These are phyloP conservation scores for Pythium apleroticum DNA, from an alignment of 352 stramenopile genomes.

Conservation along the genomic window DNA sequence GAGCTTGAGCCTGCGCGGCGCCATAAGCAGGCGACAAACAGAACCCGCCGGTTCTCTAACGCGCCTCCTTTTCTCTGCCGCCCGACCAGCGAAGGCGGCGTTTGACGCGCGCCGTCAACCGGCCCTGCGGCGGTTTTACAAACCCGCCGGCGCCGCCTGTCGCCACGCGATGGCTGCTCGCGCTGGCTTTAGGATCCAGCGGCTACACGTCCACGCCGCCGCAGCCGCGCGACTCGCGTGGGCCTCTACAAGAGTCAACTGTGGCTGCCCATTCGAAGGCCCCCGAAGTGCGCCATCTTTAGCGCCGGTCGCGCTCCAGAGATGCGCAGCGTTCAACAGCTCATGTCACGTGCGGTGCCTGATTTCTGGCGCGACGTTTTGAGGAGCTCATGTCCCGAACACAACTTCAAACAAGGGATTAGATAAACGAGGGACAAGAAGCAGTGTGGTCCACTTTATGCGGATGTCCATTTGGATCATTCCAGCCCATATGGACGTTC, in stretches of 20 bases:
- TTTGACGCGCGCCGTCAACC: conserved; percentile 1
- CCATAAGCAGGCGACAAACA: background rate
- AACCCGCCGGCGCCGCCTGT: background rate
- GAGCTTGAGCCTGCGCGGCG: background rate
- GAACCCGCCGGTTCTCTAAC: conserved; percentile 1
- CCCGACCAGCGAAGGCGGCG: background rate
- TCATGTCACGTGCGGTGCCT: background rate
- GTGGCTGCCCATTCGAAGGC: background rate
- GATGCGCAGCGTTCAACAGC: background rate
- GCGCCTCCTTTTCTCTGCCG: conserved; percentile 2
- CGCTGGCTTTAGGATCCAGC: background rate
- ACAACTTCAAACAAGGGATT: background rate
- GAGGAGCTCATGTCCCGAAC: background rate
- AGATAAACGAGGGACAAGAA: background rate
- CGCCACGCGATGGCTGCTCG: background rate
- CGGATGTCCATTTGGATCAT: background rate
- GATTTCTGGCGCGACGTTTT: background rate
- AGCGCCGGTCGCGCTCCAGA: background rate
- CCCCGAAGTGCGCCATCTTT: background rate
- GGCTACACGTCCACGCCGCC: background rate
- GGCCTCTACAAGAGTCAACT: background rate
- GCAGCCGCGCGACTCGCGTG: background rate
- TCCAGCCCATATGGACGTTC: background rate
- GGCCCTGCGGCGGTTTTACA: background rate
- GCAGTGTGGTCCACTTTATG: background rate